These are phyloP conservation scores for Hypoxylon crocopeplum DNA, from an alignment of 495 filamentous ascomycete genomes.

Conservation along the genomic window DNA sequence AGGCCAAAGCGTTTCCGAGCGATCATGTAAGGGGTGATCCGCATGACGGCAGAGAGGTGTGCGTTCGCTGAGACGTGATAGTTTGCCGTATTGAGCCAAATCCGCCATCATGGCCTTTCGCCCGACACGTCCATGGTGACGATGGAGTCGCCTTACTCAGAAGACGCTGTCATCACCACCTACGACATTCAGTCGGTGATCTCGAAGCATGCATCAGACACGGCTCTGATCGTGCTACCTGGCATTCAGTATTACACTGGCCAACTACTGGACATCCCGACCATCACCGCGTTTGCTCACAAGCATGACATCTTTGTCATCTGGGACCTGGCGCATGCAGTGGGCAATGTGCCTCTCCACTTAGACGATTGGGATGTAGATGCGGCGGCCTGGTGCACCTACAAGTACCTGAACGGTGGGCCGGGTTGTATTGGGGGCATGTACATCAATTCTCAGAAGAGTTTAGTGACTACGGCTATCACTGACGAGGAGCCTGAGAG, in stretches of 20 bases:
- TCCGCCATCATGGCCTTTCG: constrained; percentile 75
- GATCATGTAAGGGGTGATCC: constrained; percentile 67
- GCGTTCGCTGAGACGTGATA: constrained; percentile 46
- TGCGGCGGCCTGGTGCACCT: constrained; percentile 95
- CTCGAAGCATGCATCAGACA: constrained; percentile 73
- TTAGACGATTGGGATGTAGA: constrained; percentile 96
- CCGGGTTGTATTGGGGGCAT: constrained; percentile 86
- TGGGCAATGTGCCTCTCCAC: constrained; percentile 82
- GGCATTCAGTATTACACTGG: constrained; percentile 96
- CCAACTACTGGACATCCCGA: constrained; percentile 84
- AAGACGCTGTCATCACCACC: constrained; percentile 66
- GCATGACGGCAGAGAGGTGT: constrained; percentile 21
- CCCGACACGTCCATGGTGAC: constrained; percentile 75
- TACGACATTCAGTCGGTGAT: constrained; percentile 78
- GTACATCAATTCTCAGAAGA: constrained; percentile 84
- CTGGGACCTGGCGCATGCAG: constrained; percentile 96
- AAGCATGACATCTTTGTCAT: constrained; percentile 78
- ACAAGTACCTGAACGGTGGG: constrained; percentile 95
- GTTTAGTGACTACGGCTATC: constrained; percentile 53
- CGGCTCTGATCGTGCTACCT: constrained; percentile 83
- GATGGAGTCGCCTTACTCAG: constrained; percentile 66
- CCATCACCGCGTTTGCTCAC: constrained; percentile 83
- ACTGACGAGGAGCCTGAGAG: constrained; percentile 46
- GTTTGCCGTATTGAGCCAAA: constrained; percentile 90
- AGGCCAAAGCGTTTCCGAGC: constrained; percentile 93